Conservation (phyloP, 441 rosid genomes). For the Metrosideros polymorpha region DNA sequence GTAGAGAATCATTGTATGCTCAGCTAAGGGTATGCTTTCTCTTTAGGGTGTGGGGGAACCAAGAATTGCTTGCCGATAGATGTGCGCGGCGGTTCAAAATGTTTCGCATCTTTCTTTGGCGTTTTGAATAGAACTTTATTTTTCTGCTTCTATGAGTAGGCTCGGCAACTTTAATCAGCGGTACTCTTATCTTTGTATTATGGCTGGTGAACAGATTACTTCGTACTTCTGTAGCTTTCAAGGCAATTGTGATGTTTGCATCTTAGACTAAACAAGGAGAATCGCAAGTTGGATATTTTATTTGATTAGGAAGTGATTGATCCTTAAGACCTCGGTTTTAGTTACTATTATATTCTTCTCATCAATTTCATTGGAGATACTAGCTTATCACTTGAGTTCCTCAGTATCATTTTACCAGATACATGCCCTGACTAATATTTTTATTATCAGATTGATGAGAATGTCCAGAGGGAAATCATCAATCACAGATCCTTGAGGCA, state of each 20-base stretch:
- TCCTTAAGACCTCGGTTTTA: background rate
- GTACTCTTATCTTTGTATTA: background rate
- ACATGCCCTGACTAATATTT: background rate
- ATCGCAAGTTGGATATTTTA: background rate
- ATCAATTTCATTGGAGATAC: background rate
- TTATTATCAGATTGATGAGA: background rate
- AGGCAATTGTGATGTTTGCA: background rate
- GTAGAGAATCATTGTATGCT: background rate
- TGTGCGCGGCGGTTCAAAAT: background rate
- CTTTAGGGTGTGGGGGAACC: background rate
- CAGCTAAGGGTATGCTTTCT: background rate
- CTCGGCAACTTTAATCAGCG: background rate
- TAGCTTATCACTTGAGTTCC: background rate
- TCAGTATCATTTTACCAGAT: background rate
- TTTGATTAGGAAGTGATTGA: background rate
- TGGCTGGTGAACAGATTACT: background rate
- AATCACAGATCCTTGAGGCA: constrained; percentile 1
- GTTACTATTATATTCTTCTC: background rate
- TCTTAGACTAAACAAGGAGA: background rate
- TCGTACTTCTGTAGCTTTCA: background rate
- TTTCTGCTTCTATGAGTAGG: background rate
- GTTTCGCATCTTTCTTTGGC: background rate
- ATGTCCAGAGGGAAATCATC: constrained; percentile 3
- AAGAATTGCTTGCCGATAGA: background rate
- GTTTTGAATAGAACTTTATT: background rate